Percentiles rank a stretch among this genome's conserved stretches.
Evolutionary conservation across 139 green algal genomes (phyloP).

Genomic region (Bryopsis sp.): DNA sequence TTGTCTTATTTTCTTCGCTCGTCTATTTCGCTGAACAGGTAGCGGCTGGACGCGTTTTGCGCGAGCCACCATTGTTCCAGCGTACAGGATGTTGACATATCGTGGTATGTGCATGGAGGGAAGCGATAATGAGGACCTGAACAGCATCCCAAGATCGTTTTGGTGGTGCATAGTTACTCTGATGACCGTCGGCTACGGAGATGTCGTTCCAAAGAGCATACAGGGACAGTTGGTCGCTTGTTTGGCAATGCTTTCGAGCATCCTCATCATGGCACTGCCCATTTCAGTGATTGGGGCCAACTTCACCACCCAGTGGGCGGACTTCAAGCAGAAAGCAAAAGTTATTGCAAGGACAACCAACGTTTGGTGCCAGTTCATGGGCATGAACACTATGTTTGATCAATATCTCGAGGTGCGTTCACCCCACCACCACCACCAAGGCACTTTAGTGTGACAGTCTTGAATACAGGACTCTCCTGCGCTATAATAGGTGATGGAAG

Average conservation of each 20-base stretch:
- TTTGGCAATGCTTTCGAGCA: constrained; percentile 22
- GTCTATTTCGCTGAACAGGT: constrained; percentile 35
- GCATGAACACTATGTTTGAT: no score
- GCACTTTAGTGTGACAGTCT: no score
- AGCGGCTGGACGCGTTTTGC: no score
- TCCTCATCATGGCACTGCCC: constrained; percentile 34
- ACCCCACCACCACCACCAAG: no score
- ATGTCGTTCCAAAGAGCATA: constrained; percentile 24
- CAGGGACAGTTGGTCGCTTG: constrained; percentile 25
- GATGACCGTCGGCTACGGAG: constrained; percentile 39
- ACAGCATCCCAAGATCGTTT: constrained; percentile 25
- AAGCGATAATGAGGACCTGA: no score
- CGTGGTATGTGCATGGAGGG: no score
- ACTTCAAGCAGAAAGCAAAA: background rate
- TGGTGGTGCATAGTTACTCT: constrained; percentile 37
- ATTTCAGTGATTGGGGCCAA: constrained; percentile 34
- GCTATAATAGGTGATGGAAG: no score
- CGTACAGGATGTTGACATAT: no score
- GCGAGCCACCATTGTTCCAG: no score
- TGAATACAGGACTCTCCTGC: no score
- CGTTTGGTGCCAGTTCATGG: constrained; percentile 7
- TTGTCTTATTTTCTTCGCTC: constrained; percentile 28
- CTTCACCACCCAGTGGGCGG: constrained; percentile 29
- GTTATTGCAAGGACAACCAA: background rate
- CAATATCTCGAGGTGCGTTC: no score